Evolutionary conservation across 2,329 filamentous ascomycete genomes (phyloP), one percentile per base, ranked within the genome.

Genomic region (Hymenoscyphus infarciens): DNA sequence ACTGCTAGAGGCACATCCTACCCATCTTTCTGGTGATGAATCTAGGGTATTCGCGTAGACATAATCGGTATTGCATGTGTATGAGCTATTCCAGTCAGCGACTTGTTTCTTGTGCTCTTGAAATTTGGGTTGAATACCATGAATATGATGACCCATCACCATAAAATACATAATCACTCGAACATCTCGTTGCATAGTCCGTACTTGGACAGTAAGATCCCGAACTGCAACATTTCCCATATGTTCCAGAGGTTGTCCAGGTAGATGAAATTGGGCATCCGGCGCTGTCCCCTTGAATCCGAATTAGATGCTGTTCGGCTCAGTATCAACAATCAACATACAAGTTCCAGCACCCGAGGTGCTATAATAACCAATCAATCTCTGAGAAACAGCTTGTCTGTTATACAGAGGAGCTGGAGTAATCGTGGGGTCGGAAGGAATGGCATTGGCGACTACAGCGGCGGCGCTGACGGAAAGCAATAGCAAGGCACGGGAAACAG

Each of bases 321-420:
- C 54, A 35, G 11, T 7, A 56, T 38, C 31, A 33, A n/a, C 16
- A 56, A 56, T 33, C 11, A 54, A 60, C 58, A 54, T 27, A 60
- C 58, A 60, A 60, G 58, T 60, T 38, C 13, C 25, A n/a, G 52
- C 58, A 19, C 27, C 45, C 33, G n/a, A 38, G 22, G 58, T 54
- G 15, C 58, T 60, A 27, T 60, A 60, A 38, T 35, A 60, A 22
- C 58, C 58, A 39, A 60, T 60, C n/a, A 60, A 60, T 15, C 58
- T 29, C 7, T 60, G 27, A 19, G 25, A 42, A n/a, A 31, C 33
- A 22, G 33, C 57, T 60, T 60, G 58, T 54, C 58, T 11, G 11
- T 31, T 31, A 22, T 54, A 39, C 5, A 60, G n/a, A 16, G 58
- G 38, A 27, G 31, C 29, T 27, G 58, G 27, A 13, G 58, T 60